Conservation (phyloP, 768 basidiomycete species). For the Amanita exitialis region DNA sequence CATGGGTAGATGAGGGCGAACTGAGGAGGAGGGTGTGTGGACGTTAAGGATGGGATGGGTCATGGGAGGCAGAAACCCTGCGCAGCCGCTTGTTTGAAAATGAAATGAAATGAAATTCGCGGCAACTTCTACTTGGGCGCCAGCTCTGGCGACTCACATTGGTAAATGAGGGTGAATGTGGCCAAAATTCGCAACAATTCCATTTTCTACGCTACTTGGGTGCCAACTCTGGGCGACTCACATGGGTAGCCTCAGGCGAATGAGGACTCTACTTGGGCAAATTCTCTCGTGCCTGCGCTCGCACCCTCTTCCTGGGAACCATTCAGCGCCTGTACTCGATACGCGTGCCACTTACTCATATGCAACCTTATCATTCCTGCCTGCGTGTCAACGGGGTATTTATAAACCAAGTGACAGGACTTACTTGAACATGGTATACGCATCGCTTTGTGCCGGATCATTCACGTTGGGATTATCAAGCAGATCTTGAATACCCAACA, state of each 20-base stretch:
- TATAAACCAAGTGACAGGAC: constrained; percentile 18
- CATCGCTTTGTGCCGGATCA: constrained; percentile 97
- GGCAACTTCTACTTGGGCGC: too few species aligned
- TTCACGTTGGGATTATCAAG: constrained; percentile 93
- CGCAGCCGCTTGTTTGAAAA: neutral
- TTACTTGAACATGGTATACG: constrained; percentile 98
- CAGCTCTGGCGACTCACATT: too few species aligned
- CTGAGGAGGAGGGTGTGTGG: constrained; percentile 68
- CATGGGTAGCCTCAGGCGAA: too few species aligned
- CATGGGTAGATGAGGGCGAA: constrained; percentile 70
- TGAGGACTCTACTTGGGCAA: constrained; percentile 74
- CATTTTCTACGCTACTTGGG: constrained; percentile 49
- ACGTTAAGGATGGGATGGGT: constrained; percentile 50
- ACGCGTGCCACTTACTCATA: constrained; percentile 61
- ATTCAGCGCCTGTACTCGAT: constrained; percentile 4
- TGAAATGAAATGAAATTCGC: constrained; percentile 1
- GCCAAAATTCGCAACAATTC: constrained; percentile 3
- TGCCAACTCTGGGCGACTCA: too few species aligned
- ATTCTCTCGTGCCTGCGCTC: constrained; percentile 83
- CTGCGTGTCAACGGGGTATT: constrained; percentile 7
- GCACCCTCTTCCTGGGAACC: constrained; percentile 58
- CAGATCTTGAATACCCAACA: constrained; percentile 92
- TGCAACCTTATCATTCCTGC: constrained; percentile 85
- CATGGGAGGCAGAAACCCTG: neutral
- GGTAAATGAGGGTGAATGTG: too few species aligned